These are phyloP conservation scores for Helianthus tuberosus DNA, from an alignment of 129 eudicot species.

Conservation along the genomic window DNA sequence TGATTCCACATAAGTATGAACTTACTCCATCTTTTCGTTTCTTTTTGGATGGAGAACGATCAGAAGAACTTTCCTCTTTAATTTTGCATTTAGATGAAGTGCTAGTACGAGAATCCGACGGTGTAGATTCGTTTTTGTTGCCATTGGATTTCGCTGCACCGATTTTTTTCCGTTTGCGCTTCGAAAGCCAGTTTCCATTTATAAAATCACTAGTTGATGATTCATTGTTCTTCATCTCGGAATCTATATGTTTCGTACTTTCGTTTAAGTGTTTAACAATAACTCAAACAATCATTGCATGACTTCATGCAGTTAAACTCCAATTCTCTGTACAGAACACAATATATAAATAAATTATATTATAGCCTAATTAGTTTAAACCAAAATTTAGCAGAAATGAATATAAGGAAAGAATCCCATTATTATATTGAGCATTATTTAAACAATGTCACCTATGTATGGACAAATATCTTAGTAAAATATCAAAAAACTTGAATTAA, in stretches of 20 bases:
- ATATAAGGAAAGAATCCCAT: slow-evolving; percentile 9
- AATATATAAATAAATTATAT: neutral
- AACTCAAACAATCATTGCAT: slow-evolving; percentile 16
- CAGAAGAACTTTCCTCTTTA: slow-evolving; percentile 38
- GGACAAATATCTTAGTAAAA: neutral
- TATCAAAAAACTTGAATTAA: neutral
- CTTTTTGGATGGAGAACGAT: slow-evolving; percentile 50
- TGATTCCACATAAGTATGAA: neutral
- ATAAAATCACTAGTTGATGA: slow-evolving; percentile 49
- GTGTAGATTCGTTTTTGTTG: slow-evolving; percentile 36
- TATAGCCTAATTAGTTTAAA: neutral
- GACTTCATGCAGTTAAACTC: slow-evolving; percentile 23
- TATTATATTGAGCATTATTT: neutral
- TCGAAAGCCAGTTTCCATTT: slow-evolving; percentile 76
- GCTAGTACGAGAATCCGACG: slow-evolving; percentile 46
- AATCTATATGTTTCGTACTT: slow-evolving; percentile 26
- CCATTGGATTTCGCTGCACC: slow-evolving; percentile 51
- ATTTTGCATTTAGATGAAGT: slow-evolving; percentile 35
- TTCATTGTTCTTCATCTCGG: slow-evolving; percentile 65
- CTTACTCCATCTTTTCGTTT: slow-evolving; percentile 90
- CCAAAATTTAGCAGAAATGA: neutral
- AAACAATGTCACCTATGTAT: slow-evolving; percentile 22
- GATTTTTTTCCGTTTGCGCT: slow-evolving; percentile 72
- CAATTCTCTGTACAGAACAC: slow-evolving; percentile 22
- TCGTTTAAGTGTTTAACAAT: neutral